These are phyloP conservation scores for Anthracocystis walkeri DNA, from an alignment of 1,284 basidiomycete genomes.

Conservation along the genomic window DNA sequence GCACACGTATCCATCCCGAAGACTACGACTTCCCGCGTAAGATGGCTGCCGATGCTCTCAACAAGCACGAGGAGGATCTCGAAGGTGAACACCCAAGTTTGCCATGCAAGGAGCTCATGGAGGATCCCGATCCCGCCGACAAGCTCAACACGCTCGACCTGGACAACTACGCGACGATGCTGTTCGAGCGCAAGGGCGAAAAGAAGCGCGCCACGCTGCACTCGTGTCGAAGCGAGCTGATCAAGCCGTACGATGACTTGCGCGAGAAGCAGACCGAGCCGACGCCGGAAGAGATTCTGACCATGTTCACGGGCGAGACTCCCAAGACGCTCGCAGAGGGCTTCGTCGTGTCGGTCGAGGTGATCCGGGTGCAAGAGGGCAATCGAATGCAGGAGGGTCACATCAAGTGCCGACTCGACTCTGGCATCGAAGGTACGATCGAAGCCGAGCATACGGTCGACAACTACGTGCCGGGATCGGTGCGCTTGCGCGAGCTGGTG, in stretches of 20 bases:
- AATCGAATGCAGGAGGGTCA: conserved; percentile 41
- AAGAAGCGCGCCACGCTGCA: conserved; percentile 77
- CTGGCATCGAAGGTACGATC: conserved; percentile 76
- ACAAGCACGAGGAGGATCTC: conserved; percentile 73
- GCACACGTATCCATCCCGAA: conserved; percentile 95
- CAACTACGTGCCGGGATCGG: conserved; percentile 53
- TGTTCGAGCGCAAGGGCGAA: conserved; percentile 74
- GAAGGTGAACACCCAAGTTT: conserved; percentile 64
- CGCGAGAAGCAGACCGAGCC: conserved; percentile 80
- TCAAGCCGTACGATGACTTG: conserved; percentile 84
- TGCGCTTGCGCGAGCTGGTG: conserved; percentile 56
- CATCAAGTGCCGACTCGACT: conserved; percentile 83
- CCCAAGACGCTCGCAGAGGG: conserved; percentile 81
- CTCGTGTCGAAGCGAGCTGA: conserved; percentile 80
- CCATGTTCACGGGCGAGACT: conserved; percentile 96
- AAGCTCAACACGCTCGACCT: conserved; percentile 92
- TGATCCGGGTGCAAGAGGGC: conserved; percentile 73
- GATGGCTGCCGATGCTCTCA: conserved; percentile 97
- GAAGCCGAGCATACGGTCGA: conserved; percentile 57
- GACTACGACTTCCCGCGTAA: conserved; percentile 98
- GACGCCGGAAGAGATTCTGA: conserved; percentile 83
- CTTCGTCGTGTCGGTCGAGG: conserved; percentile 85
- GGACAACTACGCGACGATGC: conserved; percentile 94
- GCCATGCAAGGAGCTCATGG: conserved; percentile 78
- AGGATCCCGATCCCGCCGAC: conserved; percentile 80